These are phyloP conservation scores for Wolfiporia cocos DNA, from an alignment of 1,284 basidiomycete species.

Conservation along the genomic window DNA sequence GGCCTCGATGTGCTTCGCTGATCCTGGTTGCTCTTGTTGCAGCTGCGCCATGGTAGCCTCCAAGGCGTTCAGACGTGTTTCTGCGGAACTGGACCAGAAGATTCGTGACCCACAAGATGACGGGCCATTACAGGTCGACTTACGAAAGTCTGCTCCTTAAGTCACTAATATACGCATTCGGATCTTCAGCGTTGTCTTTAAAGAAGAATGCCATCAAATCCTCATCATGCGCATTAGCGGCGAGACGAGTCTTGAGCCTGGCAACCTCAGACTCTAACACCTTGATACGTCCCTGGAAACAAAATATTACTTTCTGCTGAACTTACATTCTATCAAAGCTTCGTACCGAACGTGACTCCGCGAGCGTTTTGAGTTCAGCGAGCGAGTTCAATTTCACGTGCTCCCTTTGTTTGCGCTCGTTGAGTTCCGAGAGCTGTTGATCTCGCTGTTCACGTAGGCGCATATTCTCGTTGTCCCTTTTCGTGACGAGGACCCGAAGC, in stretches of 20 bases:
- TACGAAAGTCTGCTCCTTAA: constrained; percentile 58
- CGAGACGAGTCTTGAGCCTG: constrained; percentile 73
- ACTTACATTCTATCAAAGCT: no score
- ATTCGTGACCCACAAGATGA: constrained; percentile 5
- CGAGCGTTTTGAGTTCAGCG: constrained; percentile 69
- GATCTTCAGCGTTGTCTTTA: constrained; percentile 48
- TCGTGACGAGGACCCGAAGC: constrained; percentile 46
- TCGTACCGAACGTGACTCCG: constrained; percentile 56
- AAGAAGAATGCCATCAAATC: constrained; percentile 71
- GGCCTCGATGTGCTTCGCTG: constrained; percentile 37
- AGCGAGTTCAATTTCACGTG: constrained; percentile 55
- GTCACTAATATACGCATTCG: constrained; percentile 52
- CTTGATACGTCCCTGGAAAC: constrained; percentile 65
- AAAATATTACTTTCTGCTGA: no score
- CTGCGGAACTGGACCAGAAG: constrained; percentile 39
- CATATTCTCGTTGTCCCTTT: constrained; percentile 70
- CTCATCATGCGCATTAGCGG: constrained; percentile 67
- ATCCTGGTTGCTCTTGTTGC: constrained; percentile 41
- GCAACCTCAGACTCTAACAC: constrained; percentile 72
- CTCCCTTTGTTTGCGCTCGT: constrained; percentile 69
- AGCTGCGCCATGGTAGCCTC: constrained; percentile 43
- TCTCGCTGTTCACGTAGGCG: constrained; percentile 82
- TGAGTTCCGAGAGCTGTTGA: constrained; percentile 65
- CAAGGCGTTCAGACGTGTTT: constrained; percentile 43
- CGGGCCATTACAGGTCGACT: constrained; percentile 22